Base-by-base conservation (phyloP, 2,329 filamentous ascomycete species). In the Claviceps africana region DNA sequence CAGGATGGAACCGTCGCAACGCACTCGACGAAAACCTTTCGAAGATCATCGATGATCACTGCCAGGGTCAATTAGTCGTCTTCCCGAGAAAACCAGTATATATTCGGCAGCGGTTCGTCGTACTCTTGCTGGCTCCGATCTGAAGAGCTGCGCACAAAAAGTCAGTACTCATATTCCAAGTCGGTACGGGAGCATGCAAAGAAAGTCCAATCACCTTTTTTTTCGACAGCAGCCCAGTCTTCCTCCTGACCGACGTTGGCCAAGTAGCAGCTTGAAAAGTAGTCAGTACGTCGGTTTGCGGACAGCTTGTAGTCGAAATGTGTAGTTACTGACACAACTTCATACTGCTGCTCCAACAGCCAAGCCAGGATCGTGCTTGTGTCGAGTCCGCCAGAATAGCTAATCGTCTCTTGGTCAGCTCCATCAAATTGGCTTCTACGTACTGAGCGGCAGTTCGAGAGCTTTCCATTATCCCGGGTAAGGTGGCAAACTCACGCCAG, bases 21-120 rank as follows among this genome's bases (percentile, higher is more conserved):
- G 47, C 25, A 77, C 59, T 88, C 83, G 56, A 90, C 76, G 62
- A 90, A 87, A 67, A 86, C 83, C 60, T 75, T 73, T 58, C 79
- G 77, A 48, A 89, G 72, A 65, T 90, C 78, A 51, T 76, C 72
- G 56, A 79, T 71, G 56, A 74, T 64, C 61, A 82, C 75, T 39
- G 35, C 22, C 47, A 48, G 47, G 17, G 47, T 13, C 17, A 19
- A 40, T 48, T 21, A 48, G 47, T 40, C 10, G 19, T 47, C 47
- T 37, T 37, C 35, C 5, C 15, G 1, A 37, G 17, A n/a, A 37
- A 37, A n/a, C 3, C 25, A 28, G 33, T 33, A 25, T 8, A 40
- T 40, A 13, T 40, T 30, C 15, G 22, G 47, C 31, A 33, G 33
- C 11, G 25, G 13, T 40, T 37, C 17, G 35, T 48, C 47, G 35